phyloP scores from a whole-genome alignment of 2,329 filamentous ascomycete genomes.

The Botryotinia convoluta region DNA sequence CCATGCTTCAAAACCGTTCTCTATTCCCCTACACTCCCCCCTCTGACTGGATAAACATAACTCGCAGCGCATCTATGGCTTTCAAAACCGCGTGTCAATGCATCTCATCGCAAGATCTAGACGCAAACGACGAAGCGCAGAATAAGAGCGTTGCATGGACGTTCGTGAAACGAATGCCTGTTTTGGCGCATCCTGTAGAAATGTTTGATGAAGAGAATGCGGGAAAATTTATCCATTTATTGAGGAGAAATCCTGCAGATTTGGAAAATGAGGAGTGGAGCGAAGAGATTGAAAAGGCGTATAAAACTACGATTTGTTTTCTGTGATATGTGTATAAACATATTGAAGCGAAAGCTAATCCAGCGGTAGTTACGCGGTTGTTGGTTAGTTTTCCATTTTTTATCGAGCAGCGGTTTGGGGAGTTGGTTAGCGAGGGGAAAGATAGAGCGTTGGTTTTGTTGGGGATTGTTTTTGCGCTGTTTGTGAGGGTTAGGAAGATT shows the following conservation, averaged over 20 bases:
- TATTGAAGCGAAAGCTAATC: constrained; percentile 10
- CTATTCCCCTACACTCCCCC: constrained; percentile 27
- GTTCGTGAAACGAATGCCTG: constrained; percentile 1
- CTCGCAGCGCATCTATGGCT: constrained; percentile 14
- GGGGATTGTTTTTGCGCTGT: constrained; percentile 37
- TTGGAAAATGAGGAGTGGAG: constrained; percentile 26
- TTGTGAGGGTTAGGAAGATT: constrained; percentile 35
- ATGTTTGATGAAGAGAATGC: background rate
- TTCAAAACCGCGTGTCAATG: constrained; percentile 17
- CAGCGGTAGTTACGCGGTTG: constrained; percentile 1
- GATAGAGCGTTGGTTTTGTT: constrained; percentile 24
- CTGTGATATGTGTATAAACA: constrained; percentile 19
- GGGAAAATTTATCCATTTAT: background rate
- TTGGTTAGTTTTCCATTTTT: constrained; percentile 23
- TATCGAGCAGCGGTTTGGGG: constrained; percentile 17
- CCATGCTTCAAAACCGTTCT: constrained; percentile 23
- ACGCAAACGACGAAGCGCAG: background rate
- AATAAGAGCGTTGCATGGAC: constrained; percentile 11
- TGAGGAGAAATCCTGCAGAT: background rate
- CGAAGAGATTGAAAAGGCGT: constrained; percentile 22
- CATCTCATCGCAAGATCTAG: background rate
- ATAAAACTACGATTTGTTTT: constrained; percentile 15
- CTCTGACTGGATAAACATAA: constrained; percentile 27
- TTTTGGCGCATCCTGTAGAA: background rate
- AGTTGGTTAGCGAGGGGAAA: constrained; percentile 20